A percentile compares a stretch with the other conserved stretches of the same genome.
phyloP scores from a whole-genome alignment of 164 flowering plant species.

The Chloranthus sessilifolius region DNA sequence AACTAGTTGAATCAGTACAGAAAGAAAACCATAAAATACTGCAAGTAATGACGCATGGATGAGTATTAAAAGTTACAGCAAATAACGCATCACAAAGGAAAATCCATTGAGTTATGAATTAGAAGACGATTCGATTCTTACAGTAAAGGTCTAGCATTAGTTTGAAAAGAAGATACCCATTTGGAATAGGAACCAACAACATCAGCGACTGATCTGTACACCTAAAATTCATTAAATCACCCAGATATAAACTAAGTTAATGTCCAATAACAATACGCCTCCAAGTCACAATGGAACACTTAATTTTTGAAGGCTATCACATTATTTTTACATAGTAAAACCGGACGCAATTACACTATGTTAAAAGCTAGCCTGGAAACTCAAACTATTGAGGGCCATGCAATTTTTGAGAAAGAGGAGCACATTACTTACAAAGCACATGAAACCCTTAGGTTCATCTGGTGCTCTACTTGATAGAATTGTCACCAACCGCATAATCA shows the following conservation, averaged over 20 bases:
- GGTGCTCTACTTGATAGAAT: constrained; percentile 43
- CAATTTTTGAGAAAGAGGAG: background rate
- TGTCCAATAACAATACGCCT: background rate
- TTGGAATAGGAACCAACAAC: constrained; percentile 86
- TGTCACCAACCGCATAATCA: constrained; percentile 66
- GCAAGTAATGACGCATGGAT: background rate
- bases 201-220: constrained; percentile 75
- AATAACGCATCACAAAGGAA: background rate
- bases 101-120: background rate
- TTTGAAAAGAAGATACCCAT: constrained; percentile 58
- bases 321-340: too few relatives aligned
- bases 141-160: constrained; percentile 57
- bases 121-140: constrained; percentile 24
- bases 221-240: constrained; percentile 34
- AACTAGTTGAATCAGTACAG: constrained; percentile 36
- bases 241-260: background rate
- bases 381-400: too few relatives aligned
- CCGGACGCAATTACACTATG: too few relatives aligned
- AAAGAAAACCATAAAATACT: constrained; percentile 1
- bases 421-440: constrained; percentile 60
- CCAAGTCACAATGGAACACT: too few relatives aligned
- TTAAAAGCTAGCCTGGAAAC: too few relatives aligned
- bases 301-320: too few relatives aligned
- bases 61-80: background rate
- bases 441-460: constrained; percentile 65